phyloP scores from a whole-genome alignment of 768 basidiomycete species.

The Panus rudis region DNA sequence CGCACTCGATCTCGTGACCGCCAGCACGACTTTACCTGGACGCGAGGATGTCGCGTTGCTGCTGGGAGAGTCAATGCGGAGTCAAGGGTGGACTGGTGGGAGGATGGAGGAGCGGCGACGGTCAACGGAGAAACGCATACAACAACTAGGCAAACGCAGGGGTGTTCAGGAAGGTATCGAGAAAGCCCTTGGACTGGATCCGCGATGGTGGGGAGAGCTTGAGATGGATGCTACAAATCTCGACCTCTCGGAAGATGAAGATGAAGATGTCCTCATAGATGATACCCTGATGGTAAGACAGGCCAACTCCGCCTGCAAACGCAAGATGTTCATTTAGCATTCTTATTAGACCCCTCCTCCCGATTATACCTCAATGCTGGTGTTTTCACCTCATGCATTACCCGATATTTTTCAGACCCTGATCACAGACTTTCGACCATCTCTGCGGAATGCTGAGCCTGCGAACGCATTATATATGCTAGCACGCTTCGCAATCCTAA shows the following conservation, averaged over 20 bases:
- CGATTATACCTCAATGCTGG: conserved; percentile 86
- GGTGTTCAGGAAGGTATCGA: conserved; percentile 54
- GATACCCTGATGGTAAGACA: conserved; percentile 13
- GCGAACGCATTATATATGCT: conserved; percentile 90
- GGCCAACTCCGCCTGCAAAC: background rate
- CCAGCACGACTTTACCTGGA: conserved; percentile 73
- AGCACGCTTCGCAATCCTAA: conserved; percentile 85
- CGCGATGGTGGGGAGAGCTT: conserved; percentile 60
- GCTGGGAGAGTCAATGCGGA: conserved; percentile 83
- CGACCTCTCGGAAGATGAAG: conserved; percentile 39
- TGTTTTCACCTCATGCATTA: conserved; percentile 77
- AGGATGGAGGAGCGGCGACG: conserved; percentile 65
- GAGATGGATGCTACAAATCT: conserved; percentile 22
- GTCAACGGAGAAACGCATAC: conserved; percentile 48
- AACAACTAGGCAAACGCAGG: conserved; percentile 45
- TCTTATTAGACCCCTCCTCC: conserved; percentile 54
- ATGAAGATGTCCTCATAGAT: conserved; percentile 38
- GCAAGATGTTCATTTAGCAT: background rate
- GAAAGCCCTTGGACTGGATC: conserved; percentile 45
- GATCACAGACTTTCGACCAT: conserved; percentile 67
- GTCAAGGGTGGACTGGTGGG: conserved; percentile 76
- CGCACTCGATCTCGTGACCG: conserved; percentile 84
- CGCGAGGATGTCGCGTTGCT: conserved; percentile 83
- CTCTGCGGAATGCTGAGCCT: conserved; percentile 71
- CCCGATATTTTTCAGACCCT: conserved; percentile 77